phyloP scores from a whole-genome alignment of 2,329 filamentous ascomycete species.

The Trichoderma atrobrunneum region DNA sequence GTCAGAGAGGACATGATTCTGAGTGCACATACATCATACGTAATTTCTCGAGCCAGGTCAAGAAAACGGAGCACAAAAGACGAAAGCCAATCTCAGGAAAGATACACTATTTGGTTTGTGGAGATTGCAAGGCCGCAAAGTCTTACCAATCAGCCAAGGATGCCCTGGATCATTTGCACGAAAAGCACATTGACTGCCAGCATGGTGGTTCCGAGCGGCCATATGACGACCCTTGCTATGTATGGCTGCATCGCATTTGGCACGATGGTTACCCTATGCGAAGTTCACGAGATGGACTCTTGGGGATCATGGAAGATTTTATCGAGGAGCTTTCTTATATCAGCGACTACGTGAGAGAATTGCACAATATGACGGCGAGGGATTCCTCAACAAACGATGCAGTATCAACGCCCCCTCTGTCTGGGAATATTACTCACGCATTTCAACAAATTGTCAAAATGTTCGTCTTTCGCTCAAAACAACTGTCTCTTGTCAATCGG shows the following conservation, averaged over 20 bases:
- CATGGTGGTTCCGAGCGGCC: background rate
- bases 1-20: background rate
- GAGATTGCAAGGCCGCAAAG: background rate
- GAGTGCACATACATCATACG: background rate
- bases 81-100: background rate
- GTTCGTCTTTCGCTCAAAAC: background rate
- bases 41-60: background rate
- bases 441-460: background rate
- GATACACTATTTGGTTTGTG: background rate
- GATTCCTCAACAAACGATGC: background rate
- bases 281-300: background rate
- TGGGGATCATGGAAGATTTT: background rate
- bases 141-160: background rate
- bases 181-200: background rate
- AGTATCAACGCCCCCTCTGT: background rate
- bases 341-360: background rate
- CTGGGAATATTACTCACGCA: background rate
- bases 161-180: conserved; percentile 2
- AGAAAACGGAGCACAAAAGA: background rate
- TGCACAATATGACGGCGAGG: background rate
- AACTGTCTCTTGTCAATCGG: background rate
- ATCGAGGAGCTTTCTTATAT: background rate
- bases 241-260: conserved; percentile 8
- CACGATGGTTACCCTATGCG: background rate
- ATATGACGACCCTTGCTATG: conserved; percentile 16